Percentiles rank a stretch among this genome's conserved stretches.
Conservation (phyloP, 2,329 filamentous ascomycete species). For the Alternaria brassicicola region DNA sequence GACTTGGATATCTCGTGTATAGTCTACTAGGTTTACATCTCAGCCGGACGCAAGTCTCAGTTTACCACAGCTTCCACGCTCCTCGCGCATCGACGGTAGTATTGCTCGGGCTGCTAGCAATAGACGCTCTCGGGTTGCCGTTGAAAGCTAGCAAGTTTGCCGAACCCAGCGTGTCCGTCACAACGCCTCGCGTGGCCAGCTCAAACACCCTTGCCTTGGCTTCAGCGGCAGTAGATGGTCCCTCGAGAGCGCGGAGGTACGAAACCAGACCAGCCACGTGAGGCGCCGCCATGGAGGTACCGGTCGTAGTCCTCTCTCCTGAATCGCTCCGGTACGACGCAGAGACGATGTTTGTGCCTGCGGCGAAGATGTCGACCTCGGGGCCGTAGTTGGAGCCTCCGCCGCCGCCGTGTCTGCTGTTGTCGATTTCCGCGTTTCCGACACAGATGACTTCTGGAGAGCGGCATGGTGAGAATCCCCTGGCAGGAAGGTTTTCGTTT, state of each 20-base stretch:
- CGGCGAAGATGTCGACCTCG: constrained; percentile 49
- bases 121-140: constrained; percentile 19
- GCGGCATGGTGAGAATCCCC: constrained; percentile 38
- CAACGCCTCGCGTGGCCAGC: constrained; percentile 27
- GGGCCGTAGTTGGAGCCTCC: constrained; percentile 45
- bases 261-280: constrained; percentile 72
- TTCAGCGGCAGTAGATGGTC: constrained; percentile 24
- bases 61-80: neutral
- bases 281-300: constrained; percentile 71
- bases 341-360: constrained; percentile 50
- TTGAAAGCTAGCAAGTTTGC: constrained; percentile 40
- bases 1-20: no score
- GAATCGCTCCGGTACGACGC: constrained; percentile 55
- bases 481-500: constrained; percentile 40
- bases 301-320: constrained; percentile 54
- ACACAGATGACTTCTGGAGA: constrained; percentile 47
- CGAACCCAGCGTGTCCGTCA: constrained; percentile 30
- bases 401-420: constrained; percentile 22
- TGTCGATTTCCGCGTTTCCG: constrained; percentile 39
- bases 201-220: constrained; percentile 33
- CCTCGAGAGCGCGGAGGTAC: constrained; percentile 65
- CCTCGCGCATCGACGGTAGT: neutral
- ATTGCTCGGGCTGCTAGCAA: neutral
- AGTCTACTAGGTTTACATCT: no score
- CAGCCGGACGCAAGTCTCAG: no score